These are phyloP conservation scores for Colletotrichum godetiae DNA, from an alignment of 2,329 filamentous ascomycete genomes.

Conservation along the genomic window DNA sequence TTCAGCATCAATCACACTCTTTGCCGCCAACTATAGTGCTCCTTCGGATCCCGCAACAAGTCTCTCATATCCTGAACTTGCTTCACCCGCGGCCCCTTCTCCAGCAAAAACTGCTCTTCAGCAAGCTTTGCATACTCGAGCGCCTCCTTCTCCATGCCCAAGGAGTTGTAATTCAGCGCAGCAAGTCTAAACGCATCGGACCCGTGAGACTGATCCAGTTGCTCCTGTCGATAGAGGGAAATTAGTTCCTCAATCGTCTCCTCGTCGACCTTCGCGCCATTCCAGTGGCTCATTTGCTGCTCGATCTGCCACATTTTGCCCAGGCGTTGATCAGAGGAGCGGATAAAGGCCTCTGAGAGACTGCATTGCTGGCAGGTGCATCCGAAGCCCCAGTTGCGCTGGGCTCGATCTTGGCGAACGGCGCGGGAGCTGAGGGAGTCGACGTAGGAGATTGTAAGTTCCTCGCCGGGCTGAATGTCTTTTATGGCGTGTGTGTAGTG, in stretches of 20 bases:
- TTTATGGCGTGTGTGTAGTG: conserved; percentile 49
- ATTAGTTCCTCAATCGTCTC: conserved; percentile 36
- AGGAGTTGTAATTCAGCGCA: conserved; percentile 51
- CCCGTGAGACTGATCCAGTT: conserved; percentile 39
- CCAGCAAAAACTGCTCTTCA: conserved; percentile 47
- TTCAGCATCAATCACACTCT: background rate
- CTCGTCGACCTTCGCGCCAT: conserved; percentile 32
- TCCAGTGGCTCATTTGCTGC: conserved; percentile 32
- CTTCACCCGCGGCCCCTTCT: conserved; percentile 19
- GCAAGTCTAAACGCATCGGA: conserved; percentile 50
- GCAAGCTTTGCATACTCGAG: conserved; percentile 51
- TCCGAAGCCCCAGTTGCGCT: conserved; percentile 42
- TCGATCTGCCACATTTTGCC: conserved; percentile 37
- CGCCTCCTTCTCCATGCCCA: conserved; percentile 50
- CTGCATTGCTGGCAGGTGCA: conserved; percentile 41
- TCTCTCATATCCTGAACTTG: conserved; percentile 24
- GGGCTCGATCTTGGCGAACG: conserved; percentile 40
- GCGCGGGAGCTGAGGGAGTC: conserved; percentile 26
- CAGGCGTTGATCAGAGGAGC: conserved; percentile 38
- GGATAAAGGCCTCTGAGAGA: conserved; percentile 34
- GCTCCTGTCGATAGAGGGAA: conserved; percentile 37
- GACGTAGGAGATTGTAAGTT: conserved; percentile 48
- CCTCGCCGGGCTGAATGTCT: conserved; percentile 47
- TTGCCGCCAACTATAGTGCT: conserved; percentile 34
- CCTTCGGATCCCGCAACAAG: conserved; percentile 14